Conservation (phyloP, 2,329 filamentous ascomycete genomes). For the Metarhizium brunneum region DNA sequence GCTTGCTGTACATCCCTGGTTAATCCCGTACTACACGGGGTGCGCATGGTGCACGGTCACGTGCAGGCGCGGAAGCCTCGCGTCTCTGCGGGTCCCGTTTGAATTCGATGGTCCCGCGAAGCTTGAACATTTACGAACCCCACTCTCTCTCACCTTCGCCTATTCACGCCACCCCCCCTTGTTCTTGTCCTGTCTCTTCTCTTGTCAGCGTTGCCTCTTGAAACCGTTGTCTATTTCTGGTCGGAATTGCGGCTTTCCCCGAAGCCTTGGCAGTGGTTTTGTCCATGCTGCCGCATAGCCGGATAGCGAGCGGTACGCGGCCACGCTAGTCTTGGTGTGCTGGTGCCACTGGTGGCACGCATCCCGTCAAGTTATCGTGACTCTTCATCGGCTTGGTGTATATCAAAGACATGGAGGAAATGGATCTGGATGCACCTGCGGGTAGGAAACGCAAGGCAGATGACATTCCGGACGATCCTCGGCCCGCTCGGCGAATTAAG, state of each 20-base stretch:
- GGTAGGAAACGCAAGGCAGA: conserved; percentile 43
- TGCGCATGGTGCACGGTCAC: conserved; percentile 3
- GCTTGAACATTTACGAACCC: no score
- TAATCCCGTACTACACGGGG: not conserved
- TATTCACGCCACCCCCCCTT: not conserved
- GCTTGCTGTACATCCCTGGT: no score
- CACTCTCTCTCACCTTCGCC: not conserved
- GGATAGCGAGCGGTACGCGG: not conserved
- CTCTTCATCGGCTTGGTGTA: not conserved
- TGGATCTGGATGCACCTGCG: conserved; percentile 31
- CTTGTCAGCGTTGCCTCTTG: not conserved
- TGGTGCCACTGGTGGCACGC: not conserved
- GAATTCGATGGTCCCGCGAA: no score
- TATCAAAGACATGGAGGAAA: conserved; percentile 20
- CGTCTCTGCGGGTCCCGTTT: not conserved
- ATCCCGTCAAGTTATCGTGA: not conserved
- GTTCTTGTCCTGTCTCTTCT: not conserved
- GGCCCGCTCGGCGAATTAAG: conserved; percentile 39
- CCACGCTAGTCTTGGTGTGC: not conserved
- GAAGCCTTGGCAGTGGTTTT: not conserved
- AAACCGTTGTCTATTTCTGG: not conserved
- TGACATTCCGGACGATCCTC: conserved; percentile 24
- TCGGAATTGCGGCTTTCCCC: not conserved
- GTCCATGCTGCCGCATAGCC: not conserved
- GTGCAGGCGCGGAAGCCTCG: conserved; percentile 8